Percentiles rank a stretch among this genome's conserved stretches.
Evolutionary conservation across 306 rosid species (phyloP).

Genomic region (Malus domestica): DNA sequence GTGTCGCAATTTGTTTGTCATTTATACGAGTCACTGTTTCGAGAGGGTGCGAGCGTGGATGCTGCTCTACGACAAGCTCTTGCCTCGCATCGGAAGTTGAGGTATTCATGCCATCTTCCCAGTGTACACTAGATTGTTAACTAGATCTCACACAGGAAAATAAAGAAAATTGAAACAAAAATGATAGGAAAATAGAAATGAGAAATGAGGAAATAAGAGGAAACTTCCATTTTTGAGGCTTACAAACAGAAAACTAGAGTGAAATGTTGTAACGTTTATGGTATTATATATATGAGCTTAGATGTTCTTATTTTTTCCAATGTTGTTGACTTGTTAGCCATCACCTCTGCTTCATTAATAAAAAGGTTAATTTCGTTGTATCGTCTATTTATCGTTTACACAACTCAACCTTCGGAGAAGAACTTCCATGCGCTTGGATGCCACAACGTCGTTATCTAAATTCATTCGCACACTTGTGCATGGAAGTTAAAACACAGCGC

Average conservation of each 20-base stretch:
- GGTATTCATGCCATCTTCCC: slow-evolving; percentile 86
- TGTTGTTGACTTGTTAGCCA: too few species aligned
- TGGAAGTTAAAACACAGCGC: too few species aligned
- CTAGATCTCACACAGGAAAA: slow-evolving; percentile 14
- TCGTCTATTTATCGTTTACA: not conserved
- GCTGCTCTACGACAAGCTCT: slow-evolving; percentile 80
- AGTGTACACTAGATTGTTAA: slow-evolving; percentile 33
- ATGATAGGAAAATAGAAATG: not conserved
- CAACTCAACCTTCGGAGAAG: not conserved
- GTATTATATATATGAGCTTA: not conserved
- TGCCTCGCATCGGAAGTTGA: slow-evolving; percentile 67
- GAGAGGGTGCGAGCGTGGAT: slow-evolving; percentile 59
- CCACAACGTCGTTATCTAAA: not conserved
- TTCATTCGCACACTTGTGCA: too few species aligned
- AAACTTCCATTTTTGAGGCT: slow-evolving; percentile 60
- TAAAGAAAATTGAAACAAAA: not conserved
- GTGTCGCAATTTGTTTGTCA: slow-evolving; percentile 72
- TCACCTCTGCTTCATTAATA: too few species aligned
- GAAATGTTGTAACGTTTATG: not conserved
- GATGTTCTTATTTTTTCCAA: not conserved
- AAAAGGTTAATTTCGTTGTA: not conserved
- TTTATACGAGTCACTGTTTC: slow-evolving; percentile 71
- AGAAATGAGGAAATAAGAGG: slow-evolving; percentile 19
- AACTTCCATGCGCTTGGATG: not conserved
- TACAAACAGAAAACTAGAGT: not conserved